Base-by-base conservation (phyloP, 1,284 basidiomycete genomes). In the Apiotrichum gamsii region DNA sequence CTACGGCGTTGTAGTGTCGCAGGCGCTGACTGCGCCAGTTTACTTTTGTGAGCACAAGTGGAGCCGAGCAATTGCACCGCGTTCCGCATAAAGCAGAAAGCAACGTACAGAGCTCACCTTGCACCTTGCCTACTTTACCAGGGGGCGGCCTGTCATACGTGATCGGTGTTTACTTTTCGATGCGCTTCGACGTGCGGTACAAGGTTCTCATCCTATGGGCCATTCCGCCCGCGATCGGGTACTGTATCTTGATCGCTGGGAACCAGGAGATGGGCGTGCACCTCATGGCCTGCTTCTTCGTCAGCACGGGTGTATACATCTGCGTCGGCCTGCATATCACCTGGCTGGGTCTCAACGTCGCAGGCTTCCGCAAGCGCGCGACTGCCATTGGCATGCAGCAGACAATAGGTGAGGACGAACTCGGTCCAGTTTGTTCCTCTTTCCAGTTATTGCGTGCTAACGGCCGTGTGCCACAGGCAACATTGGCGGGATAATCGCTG, bases 231-330 rank as follows among this genome's bases (percentile, higher is more conserved):
- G 29, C 25, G 0, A 20, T 52, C 30, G 52, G 52, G 13, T 66
- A 66, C 51, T 48, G 47, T 14, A 46, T 66, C 19, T 45, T 54
- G 21, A 32, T 54, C 6, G 45, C 46, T n/a, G 39, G 47, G 18
- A 28, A 37, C 11, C 11, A 41, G 11, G 21, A 38, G 1, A 34
- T 54, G 4, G 54, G 44, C 0, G 52, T 31, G 3, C 45, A 56
- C 28, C 57, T 64, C 29, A 20, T 57, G 21, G 62, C 36, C 4
- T 48, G 60, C 39, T 56, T 61, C 46, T 49, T 66, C 19, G 39
- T 51, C 24, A 52, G 59, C n/a, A 29, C 50, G 9, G 63, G 59
- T n/a, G 47, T 64, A 19, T 66, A 61, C 45, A 47, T 51, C 44
- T 34, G 39, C 20, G 53, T 63, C 11, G 60, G 60, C 5, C 52